phyloP scores from a whole-genome alignment of 495 filamentous ascomycete species.

The Tetracladium marchalianum region DNA sequence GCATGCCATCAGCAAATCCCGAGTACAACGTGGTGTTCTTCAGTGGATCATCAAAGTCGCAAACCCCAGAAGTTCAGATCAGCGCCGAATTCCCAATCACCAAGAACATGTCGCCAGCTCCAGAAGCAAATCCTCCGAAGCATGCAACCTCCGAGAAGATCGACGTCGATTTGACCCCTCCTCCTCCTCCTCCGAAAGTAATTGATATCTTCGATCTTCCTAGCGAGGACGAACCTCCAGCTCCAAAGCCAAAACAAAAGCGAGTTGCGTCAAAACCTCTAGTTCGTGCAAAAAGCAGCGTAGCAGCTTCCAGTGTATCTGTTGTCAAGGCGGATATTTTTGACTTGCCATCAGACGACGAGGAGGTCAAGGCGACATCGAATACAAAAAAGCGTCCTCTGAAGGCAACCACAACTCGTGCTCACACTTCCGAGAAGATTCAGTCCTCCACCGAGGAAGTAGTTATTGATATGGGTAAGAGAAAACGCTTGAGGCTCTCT shows the following conservation, averaged over 20 bases:
- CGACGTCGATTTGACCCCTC: background rate
- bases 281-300: too few species aligned
- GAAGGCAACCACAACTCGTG: too few species aligned
- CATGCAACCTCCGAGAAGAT: background rate
- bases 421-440: too few species aligned
- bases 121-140: too few species aligned
- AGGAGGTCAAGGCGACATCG: background rate
- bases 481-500: too few species aligned
- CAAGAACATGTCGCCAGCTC: background rate
- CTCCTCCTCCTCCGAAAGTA: background rate
- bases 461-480: too few species aligned
- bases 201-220: constrained; percentile 1
- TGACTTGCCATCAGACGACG: constrained; percentile 15
- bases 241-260: background rate
- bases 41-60: constrained; percentile 12
- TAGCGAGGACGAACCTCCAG: constrained; percentile 1
- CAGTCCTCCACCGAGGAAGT: too few species aligned
- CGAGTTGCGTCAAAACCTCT: background rate
- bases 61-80: constrained; percentile 5
- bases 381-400: too few species aligned
- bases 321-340: constrained; percentile 7
- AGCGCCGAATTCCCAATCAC: background rate
- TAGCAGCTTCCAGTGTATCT: background rate
- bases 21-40: background rate
- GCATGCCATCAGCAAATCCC: constrained; percentile 13